Percentiles rank a stretch among this genome's conserved stretches.
Conservation (phyloP, 2,329 filamentous ascomycete species). For the Fusarium sp. region DNA sequence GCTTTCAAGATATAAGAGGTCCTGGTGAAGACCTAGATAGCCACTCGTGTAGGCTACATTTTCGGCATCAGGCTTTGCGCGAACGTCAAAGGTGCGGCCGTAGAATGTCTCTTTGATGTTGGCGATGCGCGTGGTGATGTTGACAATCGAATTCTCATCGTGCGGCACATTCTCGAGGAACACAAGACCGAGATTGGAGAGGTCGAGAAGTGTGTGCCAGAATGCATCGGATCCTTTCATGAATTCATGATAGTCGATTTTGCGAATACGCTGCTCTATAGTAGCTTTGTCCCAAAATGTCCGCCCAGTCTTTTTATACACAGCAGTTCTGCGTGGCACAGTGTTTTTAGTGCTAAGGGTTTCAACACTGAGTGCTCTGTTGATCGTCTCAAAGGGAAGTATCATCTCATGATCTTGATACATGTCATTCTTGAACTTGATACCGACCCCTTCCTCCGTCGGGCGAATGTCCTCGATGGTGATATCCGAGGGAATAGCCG, state of each 20-base stretch:
- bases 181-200: constrained; percentile 77
- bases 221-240: constrained; percentile 70
- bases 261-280: constrained; percentile 59
- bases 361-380: constrained; percentile 45
- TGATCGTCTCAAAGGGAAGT: constrained; percentile 47
- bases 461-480: constrained; percentile 48
- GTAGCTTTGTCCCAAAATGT: constrained; percentile 56
- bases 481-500: constrained; percentile 54
- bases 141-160: constrained; percentile 71
- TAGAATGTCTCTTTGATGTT: constrained; percentile 89
- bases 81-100: constrained; percentile 89
- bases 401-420: constrained; percentile 50
- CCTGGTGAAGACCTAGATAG: constrained; percentile 90
- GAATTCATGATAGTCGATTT: constrained; percentile 78
- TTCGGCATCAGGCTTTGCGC: constrained; percentile 80
- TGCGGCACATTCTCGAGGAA: constrained; percentile 81
- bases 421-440: constrained; percentile 70
- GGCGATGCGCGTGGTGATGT: constrained; percentile 79
- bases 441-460: constrained; percentile 59
- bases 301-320: constrained; percentile 47
- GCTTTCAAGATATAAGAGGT: constrained; percentile 85
- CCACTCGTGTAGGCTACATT: constrained; percentile 92
- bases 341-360: not conserved
- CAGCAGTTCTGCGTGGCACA: constrained; percentile 14
- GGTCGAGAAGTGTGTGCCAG: constrained; percentile 68